Base-by-base conservation (phyloP, 2,329 filamentous ascomycete species). In the Penicillium sp. region DNA sequence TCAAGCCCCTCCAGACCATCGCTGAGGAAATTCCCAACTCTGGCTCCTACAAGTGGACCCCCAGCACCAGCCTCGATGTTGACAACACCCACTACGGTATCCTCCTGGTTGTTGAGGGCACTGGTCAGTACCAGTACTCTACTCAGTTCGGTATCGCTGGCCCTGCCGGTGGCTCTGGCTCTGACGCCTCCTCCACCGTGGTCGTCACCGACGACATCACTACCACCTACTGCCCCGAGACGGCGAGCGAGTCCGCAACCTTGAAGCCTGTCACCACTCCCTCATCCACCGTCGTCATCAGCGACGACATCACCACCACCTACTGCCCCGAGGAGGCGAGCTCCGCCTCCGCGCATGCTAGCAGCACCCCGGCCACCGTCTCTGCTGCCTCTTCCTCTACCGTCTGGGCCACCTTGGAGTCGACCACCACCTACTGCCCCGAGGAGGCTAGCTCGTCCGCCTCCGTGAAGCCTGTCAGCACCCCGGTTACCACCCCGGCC, bases 101-200 rank as follows among this genome's bases (percentile, higher is more conserved):
- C 63, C 75, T 83, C 65, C 68, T 86, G 60, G 79, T 84, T 58
- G 80, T 79, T 56, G 79, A 83, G 62, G 72, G 73, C 43, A 80
- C 74, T 54, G 79, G 81, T 64, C 69, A 78, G 63, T 84, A 81
- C 76, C 81, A 84, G 66, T 82, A 76, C 70, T 78, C 77, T 38
- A 79, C 78, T 50, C 81, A 84, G 67, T 84, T 84, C 72, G 81
- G 81, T 60, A 75, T 85, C 71, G 48, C 63, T 47, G 68, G 62
- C 38, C 46, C 52, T 28, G 50, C 53, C 37, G 42, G 20, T 23
- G 47, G 46, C 43, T 44, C 44, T 37, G 42, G 15, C 44, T 29
- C 49, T 29, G 46, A 61, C 23, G 42, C 49, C 41, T 53, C 57
- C 9, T 42, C 47, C 29, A 46, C 55, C 27, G 40, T 52, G 43